phyloP scores from a whole-genome alignment of 1,284 basidiomycete species.

The Ganoderma leucocontextum region DNA sequence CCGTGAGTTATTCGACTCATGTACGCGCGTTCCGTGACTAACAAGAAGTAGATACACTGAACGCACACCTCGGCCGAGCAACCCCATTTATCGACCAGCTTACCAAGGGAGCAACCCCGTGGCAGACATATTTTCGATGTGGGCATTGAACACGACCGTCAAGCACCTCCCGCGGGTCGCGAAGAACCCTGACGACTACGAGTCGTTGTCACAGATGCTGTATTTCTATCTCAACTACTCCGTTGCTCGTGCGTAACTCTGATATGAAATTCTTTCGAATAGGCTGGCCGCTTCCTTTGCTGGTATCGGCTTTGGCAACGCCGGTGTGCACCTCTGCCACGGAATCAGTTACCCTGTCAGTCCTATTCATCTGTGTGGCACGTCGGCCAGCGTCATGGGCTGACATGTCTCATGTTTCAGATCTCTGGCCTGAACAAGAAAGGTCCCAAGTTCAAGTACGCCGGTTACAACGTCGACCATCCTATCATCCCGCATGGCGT shows the following conservation, averaged over 20 bases:
- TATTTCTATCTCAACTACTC: slow-evolving; percentile 48
- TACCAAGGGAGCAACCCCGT: slow-evolving; percentile 98
- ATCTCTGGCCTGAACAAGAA: slow-evolving; percentile 96
- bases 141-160: slow-evolving; percentile 93
- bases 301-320: slow-evolving; percentile 96
- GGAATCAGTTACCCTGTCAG: slow-evolving; percentile 85
- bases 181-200: slow-evolving; percentile 80
- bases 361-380: slow-evolving; percentile 19
- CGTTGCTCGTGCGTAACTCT: background rate
- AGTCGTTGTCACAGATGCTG: slow-evolving; percentile 94
- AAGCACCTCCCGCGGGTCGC: slow-evolving; percentile 91
- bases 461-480: slow-evolving; percentile 81
- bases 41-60: slow-evolving; percentile 75
- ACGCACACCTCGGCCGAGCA: slow-evolving; percentile 87
- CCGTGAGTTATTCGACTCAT: slow-evolving; percentile 58
- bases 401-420: slow-evolving; percentile 47
- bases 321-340: slow-evolving; percentile 91
- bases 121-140: slow-evolving; percentile 94
- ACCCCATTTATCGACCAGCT: slow-evolving; percentile 90
- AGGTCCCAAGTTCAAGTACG: slow-evolving; percentile 88
- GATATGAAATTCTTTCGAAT: background rate
- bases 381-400: background rate
- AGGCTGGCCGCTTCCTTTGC: slow-evolving; percentile 91
- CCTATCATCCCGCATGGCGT: slow-evolving; percentile 95
- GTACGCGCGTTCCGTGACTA: background rate